These are phyloP conservation scores for Leishmania gerbilli DNA, from an alignment of 208 protist genomes.

Conservation along the genomic window DNA sequence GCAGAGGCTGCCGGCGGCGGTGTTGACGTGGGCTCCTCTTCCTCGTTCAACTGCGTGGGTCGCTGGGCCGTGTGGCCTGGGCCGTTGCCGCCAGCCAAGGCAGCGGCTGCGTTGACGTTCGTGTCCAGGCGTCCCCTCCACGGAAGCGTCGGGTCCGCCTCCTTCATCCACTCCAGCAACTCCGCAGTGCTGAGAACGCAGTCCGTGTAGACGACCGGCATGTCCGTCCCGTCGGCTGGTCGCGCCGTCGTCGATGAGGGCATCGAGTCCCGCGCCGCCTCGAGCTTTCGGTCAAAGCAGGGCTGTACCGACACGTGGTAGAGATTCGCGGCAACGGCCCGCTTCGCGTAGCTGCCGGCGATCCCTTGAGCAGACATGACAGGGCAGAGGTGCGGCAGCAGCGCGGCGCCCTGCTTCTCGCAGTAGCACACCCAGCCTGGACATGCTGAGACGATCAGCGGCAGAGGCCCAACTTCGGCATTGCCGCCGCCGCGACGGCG, in stretches of 20 bases:
- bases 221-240: slow-evolving; percentile 15
- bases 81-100: neutral
- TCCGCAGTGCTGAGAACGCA: slow-evolving; percentile 96
- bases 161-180: slow-evolving; percentile 87
- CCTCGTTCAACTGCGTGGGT: neutral
- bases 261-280: slow-evolving; percentile 92
- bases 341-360: slow-evolving; percentile 94
- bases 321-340: slow-evolving; percentile 16
- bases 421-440: slow-evolving; percentile 98
- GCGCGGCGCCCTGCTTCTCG: slow-evolving; percentile 94
- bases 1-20: neutral
- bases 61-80: neutral
- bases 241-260: neutral
- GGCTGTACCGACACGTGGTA: slow-evolving; percentile 98
- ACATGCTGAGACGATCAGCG: slow-evolving; percentile 95
- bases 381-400: slow-evolving; percentile 94
- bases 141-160: slow-evolving; percentile 46
- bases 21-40: neutral
- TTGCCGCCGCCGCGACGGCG: neutral
- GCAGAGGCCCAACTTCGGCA: slow-evolving; percentile 44
- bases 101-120: neutral
- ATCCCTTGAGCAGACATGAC: slow-evolving; percentile 97
- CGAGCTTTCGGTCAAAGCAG: slow-evolving; percentile 99
- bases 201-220: slow-evolving; percentile 89
- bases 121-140: slow-evolving; percentile 54